Evolutionary conservation across 2,329 filamentous ascomycete genomes (phyloP).

Genomic region (Xylaria polymorpha): DNA sequence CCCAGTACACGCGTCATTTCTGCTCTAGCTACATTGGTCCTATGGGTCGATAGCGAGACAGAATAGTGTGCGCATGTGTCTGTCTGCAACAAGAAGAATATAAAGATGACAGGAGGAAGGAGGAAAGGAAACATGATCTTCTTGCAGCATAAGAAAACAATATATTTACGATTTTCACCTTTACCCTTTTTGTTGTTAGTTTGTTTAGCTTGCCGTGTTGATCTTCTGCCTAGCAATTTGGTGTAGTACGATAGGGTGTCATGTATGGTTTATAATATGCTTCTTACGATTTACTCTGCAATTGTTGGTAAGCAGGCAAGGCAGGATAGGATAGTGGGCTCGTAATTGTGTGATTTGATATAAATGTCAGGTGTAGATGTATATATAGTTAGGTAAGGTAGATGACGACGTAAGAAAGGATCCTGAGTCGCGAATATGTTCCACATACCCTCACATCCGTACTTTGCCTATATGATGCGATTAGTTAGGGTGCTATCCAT

Average conservation of each 20-base stretch:
- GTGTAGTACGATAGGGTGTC: background rate
- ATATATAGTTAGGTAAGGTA: background rate
- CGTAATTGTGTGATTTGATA: background rate
- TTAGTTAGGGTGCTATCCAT: too few relatives aligned
- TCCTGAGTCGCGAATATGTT: background rate
- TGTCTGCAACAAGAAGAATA: too few relatives aligned
- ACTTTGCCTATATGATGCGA: too few relatives aligned
- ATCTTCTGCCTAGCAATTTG: background rate
- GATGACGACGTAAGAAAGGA: background rate
- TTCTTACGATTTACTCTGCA: background rate
- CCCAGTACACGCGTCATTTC: conserved; percentile 6
- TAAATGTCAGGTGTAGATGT: background rate
- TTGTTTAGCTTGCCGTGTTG: background rate
- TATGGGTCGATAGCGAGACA: background rate
- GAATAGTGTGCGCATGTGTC: background rate
- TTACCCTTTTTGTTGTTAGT: too few relatives aligned
- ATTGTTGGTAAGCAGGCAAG: background rate
- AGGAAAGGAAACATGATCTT: background rate
- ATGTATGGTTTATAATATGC: background rate
- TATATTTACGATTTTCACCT: background rate
- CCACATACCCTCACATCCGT: too few relatives aligned
- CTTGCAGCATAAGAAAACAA: conserved; percentile 14
- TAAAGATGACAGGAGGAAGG: background rate
- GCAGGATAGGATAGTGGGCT: background rate
- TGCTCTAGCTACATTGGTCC: background rate